phyloP scores from a whole-genome alignment of 495 filamentous ascomycete genomes.

The Chaetomium fimeti region DNA sequence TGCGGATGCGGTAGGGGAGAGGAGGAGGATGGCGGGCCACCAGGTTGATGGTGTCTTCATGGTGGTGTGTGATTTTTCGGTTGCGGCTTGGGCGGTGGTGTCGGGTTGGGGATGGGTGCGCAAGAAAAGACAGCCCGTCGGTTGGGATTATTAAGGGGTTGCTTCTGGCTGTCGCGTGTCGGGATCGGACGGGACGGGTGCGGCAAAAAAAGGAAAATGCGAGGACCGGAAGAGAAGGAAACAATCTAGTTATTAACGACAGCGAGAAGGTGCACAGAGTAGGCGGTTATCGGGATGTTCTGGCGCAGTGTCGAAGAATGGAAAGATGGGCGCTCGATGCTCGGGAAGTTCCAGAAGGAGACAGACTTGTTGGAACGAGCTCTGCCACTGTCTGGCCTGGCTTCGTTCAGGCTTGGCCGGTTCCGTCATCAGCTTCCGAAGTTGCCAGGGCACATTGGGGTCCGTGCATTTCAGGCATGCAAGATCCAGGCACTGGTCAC shows the following conservation, averaged over 20 bases:
- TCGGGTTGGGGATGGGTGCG: too few relatives aligned
- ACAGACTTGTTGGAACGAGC: not conserved
- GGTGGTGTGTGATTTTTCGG: not conserved
- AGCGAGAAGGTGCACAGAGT: not conserved
- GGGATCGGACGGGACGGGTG: not conserved
- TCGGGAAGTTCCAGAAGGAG: not conserved
- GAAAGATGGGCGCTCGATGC: not conserved
- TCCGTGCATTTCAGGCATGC: not conserved
- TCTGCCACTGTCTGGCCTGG: not conserved
- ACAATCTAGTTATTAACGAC: not conserved
- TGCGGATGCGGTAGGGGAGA: constrained; percentile 21
- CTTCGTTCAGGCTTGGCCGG: not conserved
- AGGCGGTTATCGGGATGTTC: not conserved
- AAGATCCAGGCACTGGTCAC: not conserved
- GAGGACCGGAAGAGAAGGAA: not conserved
- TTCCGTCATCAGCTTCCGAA: constrained; percentile 2
- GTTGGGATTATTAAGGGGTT: not conserved
- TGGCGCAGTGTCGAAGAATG: not conserved
- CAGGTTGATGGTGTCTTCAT: constrained; percentile 18
- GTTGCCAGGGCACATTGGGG: too few relatives aligned
- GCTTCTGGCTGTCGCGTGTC: constrained; percentile 1
- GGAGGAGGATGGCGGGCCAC: constrained; percentile 33
- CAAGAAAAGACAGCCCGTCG: too few relatives aligned
- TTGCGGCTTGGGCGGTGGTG: too few relatives aligned
- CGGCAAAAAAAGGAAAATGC: not conserved